Evolutionary conservation across 306 rosid genomes (phyloP).

Genomic region (Crotalaria pallida): DNA sequence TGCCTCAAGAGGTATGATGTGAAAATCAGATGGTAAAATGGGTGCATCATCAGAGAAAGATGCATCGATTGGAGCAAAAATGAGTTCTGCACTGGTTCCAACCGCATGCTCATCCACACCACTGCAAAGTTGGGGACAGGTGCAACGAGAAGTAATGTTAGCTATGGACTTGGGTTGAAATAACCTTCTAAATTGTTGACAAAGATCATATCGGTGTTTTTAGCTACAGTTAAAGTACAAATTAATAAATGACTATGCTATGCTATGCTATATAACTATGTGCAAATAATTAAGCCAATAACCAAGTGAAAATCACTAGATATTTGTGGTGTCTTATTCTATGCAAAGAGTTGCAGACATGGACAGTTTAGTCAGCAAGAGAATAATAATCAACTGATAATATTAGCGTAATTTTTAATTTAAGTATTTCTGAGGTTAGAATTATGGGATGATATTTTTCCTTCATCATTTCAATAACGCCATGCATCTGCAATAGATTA

Average conservation of each 20-base stretch:
- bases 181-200: background rate
- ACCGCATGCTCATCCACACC: conserved; percentile 88
- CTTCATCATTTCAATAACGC: background rate
- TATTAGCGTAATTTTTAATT: background rate
- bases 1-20: conserved; percentile 91
- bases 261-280: background rate
- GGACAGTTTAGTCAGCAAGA: background rate
- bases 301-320: too few species aligned
- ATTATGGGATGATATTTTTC: background rate
- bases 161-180: background rate
- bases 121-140: conserved; percentile 65
- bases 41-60: conserved; percentile 96
- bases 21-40: conserved; percentile 88
- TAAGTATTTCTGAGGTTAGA: background rate
- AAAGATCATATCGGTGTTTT: background rate
- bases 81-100: conserved; percentile 82
- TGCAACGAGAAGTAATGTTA: conserved; percentile 22
- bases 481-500: background rate
- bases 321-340: background rate
- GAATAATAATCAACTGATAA: background rate
- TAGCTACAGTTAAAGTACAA: background rate
- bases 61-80: conserved; percentile 97
- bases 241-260: background rate
- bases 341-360: background rate
- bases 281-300: background rate